Percentiles rank a stretch among this genome's conserved stretches.
These are phyloP conservation scores for Vararia minispora DNA, from an alignment of 768 basidiomycete species.

Conservation along the genomic window DNA sequence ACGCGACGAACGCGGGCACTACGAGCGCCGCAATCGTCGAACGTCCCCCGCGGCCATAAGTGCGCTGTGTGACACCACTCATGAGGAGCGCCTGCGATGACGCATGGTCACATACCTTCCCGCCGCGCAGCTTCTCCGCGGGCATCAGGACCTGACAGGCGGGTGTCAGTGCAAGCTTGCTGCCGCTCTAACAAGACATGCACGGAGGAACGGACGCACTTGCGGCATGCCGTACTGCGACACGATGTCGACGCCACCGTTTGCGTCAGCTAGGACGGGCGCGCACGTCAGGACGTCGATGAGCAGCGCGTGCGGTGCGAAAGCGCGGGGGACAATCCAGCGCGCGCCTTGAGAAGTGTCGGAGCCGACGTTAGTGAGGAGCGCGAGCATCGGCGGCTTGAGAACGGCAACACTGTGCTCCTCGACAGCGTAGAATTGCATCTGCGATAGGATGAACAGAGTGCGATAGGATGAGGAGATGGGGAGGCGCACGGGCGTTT, in stretches of 20 bases:
- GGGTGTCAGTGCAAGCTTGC: no score
- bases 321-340: slow-evolving; percentile 36
- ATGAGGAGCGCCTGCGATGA: no score
- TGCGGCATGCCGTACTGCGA: slow-evolving; percentile 35
- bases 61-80: no score
- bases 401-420: slow-evolving; percentile 33
- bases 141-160: no score
- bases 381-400: slow-evolving; percentile 44
- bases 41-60: no score
- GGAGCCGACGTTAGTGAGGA: slow-evolving; percentile 44
- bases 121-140: no score
- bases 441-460: slow-evolving; percentile 20
- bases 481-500: slow-evolving; percentile 28
- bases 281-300: slow-evolving; percentile 45
- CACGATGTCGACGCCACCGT: slow-evolving; percentile 30
- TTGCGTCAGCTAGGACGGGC: slow-evolving; percentile 23
- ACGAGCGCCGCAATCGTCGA: no score
- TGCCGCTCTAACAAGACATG: no score
- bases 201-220: no score
- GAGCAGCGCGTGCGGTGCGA: slow-evolving; percentile 28
- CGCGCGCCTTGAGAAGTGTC: slow-evolving; percentile 17
- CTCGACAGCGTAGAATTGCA: slow-evolving; percentile 32
- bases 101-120: no score
- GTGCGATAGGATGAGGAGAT: neutral
- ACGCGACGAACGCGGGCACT: no score